Conservation (phyloP, 2,329 filamentous ascomycete genomes). For the Rhexocercosporidium sp. region DNA sequence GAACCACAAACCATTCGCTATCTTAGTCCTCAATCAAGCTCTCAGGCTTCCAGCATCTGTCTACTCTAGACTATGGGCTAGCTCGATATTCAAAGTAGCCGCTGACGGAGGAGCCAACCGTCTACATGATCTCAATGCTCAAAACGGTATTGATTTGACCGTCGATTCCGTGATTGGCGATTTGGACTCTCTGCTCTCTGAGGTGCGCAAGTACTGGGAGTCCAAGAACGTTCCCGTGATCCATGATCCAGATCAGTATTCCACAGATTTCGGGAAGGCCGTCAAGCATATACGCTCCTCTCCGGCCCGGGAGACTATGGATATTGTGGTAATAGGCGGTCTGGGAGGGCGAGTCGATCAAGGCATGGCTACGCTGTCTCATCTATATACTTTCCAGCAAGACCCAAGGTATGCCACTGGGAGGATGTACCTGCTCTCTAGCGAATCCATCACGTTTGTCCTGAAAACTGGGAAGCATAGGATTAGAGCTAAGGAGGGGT, state of each 20-base stretch:
- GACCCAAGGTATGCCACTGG: conserved; percentile 56
- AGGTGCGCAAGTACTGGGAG: conserved; percentile 58
- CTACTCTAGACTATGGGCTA: conserved; percentile 38
- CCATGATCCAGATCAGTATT: conserved; percentile 79
- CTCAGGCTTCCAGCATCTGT: conserved; percentile 51
- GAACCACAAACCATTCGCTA: conserved; percentile 47
- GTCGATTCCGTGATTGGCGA: conserved; percentile 82
- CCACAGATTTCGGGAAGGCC: conserved; percentile 90
- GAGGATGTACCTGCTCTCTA: conserved; percentile 78
- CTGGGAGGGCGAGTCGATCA: conserved; percentile 93
- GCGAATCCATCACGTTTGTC: conserved; percentile 58
- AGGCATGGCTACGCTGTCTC: conserved; percentile 85
- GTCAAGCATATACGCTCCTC: conserved; percentile 60
- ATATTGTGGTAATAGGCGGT: conserved; percentile 84
- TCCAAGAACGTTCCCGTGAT: conserved; percentile 62
- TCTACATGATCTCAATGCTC: conserved; percentile 56
- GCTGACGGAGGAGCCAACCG: conserved; percentile 92
- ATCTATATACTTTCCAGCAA: conserved; percentile 71
- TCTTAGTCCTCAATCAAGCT: conserved; percentile 67
- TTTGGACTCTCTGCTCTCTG: conserved; percentile 77
- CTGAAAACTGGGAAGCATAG: conserved; percentile 61
- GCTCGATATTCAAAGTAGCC: conserved; percentile 71
- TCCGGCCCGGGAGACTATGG: conserved; percentile 43
- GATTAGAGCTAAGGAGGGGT: conserved; percentile 59
- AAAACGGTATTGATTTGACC: conserved; percentile 57